Evolutionary conservation across 73 alveolate genomes (phyloP), one percentile per base, ranked within the genome.

Genomic region (Paramecium caudatum): DNA sequence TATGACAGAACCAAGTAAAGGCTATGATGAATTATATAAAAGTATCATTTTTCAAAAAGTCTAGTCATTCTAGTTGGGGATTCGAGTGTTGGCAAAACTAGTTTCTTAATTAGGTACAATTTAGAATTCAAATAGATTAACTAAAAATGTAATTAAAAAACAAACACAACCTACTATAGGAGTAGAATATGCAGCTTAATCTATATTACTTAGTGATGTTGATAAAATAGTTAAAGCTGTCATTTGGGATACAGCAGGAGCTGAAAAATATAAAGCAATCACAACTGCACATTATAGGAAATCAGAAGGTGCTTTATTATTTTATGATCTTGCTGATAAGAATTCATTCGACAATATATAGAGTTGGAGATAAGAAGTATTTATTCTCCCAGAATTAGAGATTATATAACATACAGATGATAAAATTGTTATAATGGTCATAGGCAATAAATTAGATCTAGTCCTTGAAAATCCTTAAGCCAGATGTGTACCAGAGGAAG

Each of bases 21-120:
- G 41, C 17, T 74, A 74, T 21, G 88, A 74, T 45, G 62, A 74
- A 74, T 74, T 74, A 45, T 74, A 39, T 13, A 74, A 74, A 45
- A 74, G 88, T 74, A 86, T 36, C 23, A 63, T 32, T 13, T 41
- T 41, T 2, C 0, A 27, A 4, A 19, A 5, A 17, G 9, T n/a
- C n/a, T 86, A 86, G 93, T 95, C 7, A 93, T 95, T 61, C 65
- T 95, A 37, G 94, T 95, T 12, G 98, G 98, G 43, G 98, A 95
- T 62, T 91, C 97, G 5, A 95, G 95, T 30, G 98, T 94, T 12
- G 98, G 98, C 21, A 95, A 95, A 82, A 87, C 97, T 17, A 95
- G 93, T 37, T 86, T 41, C 55, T 32, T 86, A 45, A 63, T 86
- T 61, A 21, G 93, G 93, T 86, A 83, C n/a, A 3, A 15, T 41